Conservation (phyloP, 208 protist genomes). For the Crithidia mellificae region DNA sequence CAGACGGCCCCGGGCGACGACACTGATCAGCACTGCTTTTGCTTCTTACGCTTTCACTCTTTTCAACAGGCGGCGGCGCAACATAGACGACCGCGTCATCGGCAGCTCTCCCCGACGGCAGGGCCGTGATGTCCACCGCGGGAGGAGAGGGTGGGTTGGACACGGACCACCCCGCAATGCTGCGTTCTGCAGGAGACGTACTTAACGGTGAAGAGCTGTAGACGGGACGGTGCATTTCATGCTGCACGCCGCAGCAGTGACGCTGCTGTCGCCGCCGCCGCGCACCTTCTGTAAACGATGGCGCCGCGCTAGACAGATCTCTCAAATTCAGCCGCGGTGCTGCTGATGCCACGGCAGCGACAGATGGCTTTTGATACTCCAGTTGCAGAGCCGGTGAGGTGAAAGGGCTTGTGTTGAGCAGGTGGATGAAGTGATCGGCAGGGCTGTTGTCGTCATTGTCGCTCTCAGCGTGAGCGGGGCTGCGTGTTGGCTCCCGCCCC, state of each 20-base stretch:
- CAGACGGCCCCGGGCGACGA: background rate
- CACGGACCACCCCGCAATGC: background rate
- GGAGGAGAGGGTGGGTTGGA: background rate
- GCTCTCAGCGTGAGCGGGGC: background rate
- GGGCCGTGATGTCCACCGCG: conserved; percentile 6
- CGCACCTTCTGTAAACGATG: too few relatives aligned
- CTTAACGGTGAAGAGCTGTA: background rate
- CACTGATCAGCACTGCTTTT: background rate
- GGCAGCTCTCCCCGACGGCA: background rate
- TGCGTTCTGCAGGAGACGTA: background rate
- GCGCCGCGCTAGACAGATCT: too few relatives aligned
- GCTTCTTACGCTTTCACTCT: background rate
- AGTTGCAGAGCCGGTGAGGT: background rate
- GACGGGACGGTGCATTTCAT: background rate
- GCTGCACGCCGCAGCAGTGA: too few relatives aligned
- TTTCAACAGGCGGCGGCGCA: background rate
- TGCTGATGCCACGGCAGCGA: background rate
- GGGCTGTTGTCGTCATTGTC: background rate
- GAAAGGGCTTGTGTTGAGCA: conserved; percentile 3
- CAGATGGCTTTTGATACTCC: background rate
- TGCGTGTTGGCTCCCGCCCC: conserved; percentile 1
- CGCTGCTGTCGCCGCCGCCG: background rate
- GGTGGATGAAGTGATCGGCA: background rate
- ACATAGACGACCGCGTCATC: background rate
- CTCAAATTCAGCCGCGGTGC: too few relatives aligned